Percentiles rank a stretch among this genome's conserved stretches.
Conservation (phyloP, 2,329 filamentous ascomycete genomes). For the Aspergillus sp. region DNA sequence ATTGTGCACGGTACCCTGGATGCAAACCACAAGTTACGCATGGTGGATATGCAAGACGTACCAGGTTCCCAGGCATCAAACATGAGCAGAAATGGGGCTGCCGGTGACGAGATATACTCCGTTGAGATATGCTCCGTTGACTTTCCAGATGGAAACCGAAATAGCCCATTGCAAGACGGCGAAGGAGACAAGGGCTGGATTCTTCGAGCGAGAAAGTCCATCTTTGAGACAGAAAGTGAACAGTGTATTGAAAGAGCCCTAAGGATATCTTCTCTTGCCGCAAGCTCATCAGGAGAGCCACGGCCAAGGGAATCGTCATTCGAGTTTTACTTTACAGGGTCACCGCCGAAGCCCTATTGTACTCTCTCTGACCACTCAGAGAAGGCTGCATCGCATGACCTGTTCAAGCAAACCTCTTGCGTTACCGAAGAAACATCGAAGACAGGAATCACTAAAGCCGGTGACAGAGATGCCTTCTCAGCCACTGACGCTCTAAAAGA, state of each 20-base stretch:
- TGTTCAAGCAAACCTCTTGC: neutral
- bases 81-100: neutral
- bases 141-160: neutral
- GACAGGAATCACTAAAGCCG: neutral
- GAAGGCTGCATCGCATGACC: neutral
- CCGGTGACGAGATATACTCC: neutral
- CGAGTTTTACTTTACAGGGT: neutral
- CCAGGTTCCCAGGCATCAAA: neutral
- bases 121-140: neutral
- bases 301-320: neutral
- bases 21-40: neutral
- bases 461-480: neutral
- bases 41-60: neutral
- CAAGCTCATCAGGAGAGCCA: neutral
- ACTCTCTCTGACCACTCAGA: neutral
- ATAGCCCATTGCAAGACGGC: neutral
- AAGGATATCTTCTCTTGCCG: neutral
- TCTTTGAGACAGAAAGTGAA: neutral
- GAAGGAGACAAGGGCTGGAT: neutral
- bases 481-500: neutral
- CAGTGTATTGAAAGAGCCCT: neutral
- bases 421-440: neutral
- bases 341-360: neutral
- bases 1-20: neutral
- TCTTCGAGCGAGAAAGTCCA: neutral